These are phyloP conservation scores for Cyphellophora europaea DNA, from an alignment of 2,329 filamentous ascomycete genomes.

Conservation along the genomic window DNA sequence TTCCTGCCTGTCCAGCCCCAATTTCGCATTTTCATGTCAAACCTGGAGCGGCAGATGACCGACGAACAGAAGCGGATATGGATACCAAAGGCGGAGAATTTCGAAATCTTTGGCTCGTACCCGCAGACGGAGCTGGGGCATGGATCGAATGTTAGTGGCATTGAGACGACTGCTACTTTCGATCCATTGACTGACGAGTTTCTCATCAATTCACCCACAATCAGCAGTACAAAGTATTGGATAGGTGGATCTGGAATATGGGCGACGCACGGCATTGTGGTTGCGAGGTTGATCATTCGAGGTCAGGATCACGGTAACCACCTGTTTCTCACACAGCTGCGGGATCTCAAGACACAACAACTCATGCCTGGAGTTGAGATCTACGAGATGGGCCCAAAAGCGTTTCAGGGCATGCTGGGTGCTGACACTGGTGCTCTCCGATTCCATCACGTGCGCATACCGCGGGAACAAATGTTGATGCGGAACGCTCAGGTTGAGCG, in stretches of 20 bases:
- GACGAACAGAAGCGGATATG: slow-evolving; percentile 19
- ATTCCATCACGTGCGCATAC: slow-evolving; percentile 25
- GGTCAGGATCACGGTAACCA: slow-evolving; percentile 22
- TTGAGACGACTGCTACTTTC: slow-evolving; percentile 25
- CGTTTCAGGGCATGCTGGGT: slow-evolving; percentile 17
- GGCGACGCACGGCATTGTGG: slow-evolving; percentile 22
- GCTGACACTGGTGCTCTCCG: slow-evolving; percentile 26
- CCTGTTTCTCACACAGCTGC: slow-evolving; percentile 23
- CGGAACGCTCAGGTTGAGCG: slow-evolving; percentile 21
- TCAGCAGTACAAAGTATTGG: slow-evolving; percentile 24
- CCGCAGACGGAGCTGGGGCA: slow-evolving; percentile 25
- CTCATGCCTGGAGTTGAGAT: slow-evolving; percentile 21
- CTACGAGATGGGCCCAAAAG: slow-evolving; percentile 22
- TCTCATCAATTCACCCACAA: slow-evolving; percentile 22
- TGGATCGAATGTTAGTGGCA: slow-evolving; percentile 22
- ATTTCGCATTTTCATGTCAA: slow-evolving; percentile 19
- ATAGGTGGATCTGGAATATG: slow-evolving; percentile 21
- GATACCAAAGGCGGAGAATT: slow-evolving; percentile 18
- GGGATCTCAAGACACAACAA: slow-evolving; percentile 19
- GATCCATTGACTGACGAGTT: slow-evolving; percentile 22
- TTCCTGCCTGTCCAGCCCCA: slow-evolving; percentile 19
- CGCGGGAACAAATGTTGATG: slow-evolving; percentile 24
- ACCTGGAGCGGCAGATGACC: slow-evolving; percentile 18
- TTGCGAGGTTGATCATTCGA: slow-evolving; percentile 22
- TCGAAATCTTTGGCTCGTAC: slow-evolving; percentile 23